Base-by-base conservation (phyloP, 441 rosid species). In the Gossypium davidsonii region DNA sequence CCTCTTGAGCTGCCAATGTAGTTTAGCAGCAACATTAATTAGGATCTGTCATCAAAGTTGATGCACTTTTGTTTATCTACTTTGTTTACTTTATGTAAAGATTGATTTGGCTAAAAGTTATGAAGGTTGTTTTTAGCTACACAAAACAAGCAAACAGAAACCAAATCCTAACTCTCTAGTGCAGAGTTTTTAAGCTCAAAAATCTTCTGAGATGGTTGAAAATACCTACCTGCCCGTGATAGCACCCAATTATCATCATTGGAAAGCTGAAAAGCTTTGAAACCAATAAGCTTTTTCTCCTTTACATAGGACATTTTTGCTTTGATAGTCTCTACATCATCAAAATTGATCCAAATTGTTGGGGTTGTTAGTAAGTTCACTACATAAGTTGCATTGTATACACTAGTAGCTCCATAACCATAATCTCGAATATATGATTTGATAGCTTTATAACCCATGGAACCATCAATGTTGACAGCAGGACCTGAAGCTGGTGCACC, bases 271-370 rank as follows among this genome's bases (percentile, higher is more conserved):
- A 70, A 84, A 7, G 60, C 85, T 31, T 42, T 74, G 67, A 73
- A 87, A 73, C 88, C 91, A 34, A 73, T 68, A n/a, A 87, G 73
- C 2, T 80, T 74, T 37, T 69, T 87, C 31, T 63, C 69, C 74
- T 74, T 79, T 5, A 82, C 86, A 66, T 87, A 85, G 6, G 78
- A 61, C 77, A 84, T 73, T 63, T 85, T 85, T 6, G 83, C 72
- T 70, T 56, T 74, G 15, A 87, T 64, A 0, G 81, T 37, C 74
- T 88, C 85, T 17, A 83, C 79, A 20, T 70, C 87, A 72, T 88
- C 89, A 57, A 75, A 87, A 77, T 83, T 83, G 73, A 88, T 80
- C 88, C 87, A 88, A 53, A 44, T 10, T 26, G 78, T 26, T 12
- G 74, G 78, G 69, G 52, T 60, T 1, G 59, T 66, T 74, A 79